A percentile compares a stretch with the other conserved stretches of the same genome.
Evolutionary conservation across 2,329 filamentous ascomycete species (phyloP).

Genomic region (Monilinia polystroma): DNA sequence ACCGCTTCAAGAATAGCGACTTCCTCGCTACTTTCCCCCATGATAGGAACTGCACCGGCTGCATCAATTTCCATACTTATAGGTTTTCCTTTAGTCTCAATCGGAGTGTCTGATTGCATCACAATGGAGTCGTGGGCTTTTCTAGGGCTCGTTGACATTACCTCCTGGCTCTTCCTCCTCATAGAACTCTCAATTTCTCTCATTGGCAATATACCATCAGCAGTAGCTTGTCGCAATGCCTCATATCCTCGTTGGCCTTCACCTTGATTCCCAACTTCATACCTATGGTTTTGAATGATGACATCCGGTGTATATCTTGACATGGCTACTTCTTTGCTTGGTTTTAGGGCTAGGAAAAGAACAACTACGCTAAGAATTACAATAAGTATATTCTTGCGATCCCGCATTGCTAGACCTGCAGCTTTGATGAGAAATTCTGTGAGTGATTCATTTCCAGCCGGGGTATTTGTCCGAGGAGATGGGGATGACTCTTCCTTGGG

Average conservation of each 20-base stretch:
- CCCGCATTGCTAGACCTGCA: constrained; percentile 53
- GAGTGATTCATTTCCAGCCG: constrained; percentile 46
- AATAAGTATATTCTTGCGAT: constrained; percentile 61
- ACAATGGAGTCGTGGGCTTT: neutral
- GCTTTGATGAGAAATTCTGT: constrained; percentile 56
- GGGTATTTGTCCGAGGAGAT: neutral
- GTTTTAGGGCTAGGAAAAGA: constrained; percentile 48
- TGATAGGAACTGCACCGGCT: neutral
- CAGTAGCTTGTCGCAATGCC: neutral
- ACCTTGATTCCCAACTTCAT: neutral
- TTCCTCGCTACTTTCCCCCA: neutral
- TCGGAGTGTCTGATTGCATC: neutral
- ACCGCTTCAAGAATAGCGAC: neutral
- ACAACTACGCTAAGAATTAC: constrained; percentile 54
- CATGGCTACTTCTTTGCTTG: constrained; percentile 10
- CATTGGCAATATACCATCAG: neutral
- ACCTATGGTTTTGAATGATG: constrained; percentile 13
- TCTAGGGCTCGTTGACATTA: neutral
- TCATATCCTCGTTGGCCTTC: neutral
- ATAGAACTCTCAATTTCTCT: constrained; percentile 3
- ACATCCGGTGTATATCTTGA: constrained; percentile 3
- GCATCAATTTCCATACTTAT: constrained; percentile 1
- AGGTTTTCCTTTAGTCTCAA: neutral
- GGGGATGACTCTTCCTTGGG: neutral
- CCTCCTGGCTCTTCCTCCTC: neutral